Base-by-base conservation (phyloP, 192 early-diverging fungal species). In the Rhizoclosmatium sp. region DNA sequence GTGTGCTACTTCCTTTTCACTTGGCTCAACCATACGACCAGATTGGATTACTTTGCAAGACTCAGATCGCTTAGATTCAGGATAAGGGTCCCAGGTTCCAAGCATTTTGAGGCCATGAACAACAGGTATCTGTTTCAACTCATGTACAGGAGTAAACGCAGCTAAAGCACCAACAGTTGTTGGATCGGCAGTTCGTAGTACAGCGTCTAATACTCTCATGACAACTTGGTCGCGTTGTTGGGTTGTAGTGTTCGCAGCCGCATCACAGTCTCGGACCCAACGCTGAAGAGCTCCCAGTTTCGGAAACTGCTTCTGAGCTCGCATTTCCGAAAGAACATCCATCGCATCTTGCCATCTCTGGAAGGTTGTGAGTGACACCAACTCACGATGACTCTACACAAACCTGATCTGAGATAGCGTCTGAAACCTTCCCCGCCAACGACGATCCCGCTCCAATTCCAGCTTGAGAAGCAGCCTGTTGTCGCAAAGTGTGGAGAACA, bases 211-310 rank as follows among this genome's bases (percentile, higher is more conserved):
- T 0, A 89, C 90, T 14, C 86, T 59, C 80, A 90, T 83, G 2
- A 92, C 85, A 81, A 82, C 44, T 80, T 75, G 12, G 81, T 84
- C 58, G 68, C 82, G 23, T 80, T 80, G 3, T 81, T 82, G 61
- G 0, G 72, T 75, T 4, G 81, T 84, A 42, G 86, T 75, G 19
- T 80, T 78, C 0, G 85, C 85, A n/a, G 88, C 91, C 3, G 92
- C 92, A 78, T 92, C 92, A 65, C 92, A 92, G 62, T 91, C 92
- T n/a, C 92, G 81, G 41, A 90, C 89, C 92, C 92, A 92, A 9
- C 92, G 81, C 66, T 92, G 92, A 19, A 92, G 65, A 0, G 89
- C 85, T 19, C 92, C 92, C 3, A 92, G 82, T 61, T 89, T 89
- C 3, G 88, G 89, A 10, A 75, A 70, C 64, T 88, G 76, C 48